Evolutionary conservation across 345 rosid genomes (phyloP).

Genomic region (Aurinia saxatilis): DNA sequence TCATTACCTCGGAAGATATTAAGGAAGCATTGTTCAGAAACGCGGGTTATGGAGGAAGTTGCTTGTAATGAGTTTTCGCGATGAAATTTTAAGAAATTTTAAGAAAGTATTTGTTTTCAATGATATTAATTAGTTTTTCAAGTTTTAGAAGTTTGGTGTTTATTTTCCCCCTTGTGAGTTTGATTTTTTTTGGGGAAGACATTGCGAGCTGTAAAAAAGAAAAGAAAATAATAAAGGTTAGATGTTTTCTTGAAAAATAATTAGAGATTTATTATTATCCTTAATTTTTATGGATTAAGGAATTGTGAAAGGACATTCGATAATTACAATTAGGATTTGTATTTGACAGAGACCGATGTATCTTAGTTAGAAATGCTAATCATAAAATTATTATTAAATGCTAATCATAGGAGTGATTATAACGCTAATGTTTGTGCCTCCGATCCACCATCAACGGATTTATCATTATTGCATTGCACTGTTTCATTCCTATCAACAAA

Average conservation of each 20-base stretch:
- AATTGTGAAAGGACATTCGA: not conserved
- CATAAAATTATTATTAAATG: slow-evolving; percentile 3
- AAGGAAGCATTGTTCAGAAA: slow-evolving; percentile 79
- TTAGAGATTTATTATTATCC: not conserved
- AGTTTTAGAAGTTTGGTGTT: not conserved
- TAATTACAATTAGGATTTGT: slow-evolving; percentile 17
- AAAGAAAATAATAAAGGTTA: not conserved
- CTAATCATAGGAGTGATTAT: slow-evolving; percentile 17
- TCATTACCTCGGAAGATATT: slow-evolving; percentile 59
- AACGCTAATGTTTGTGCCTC: not conserved
- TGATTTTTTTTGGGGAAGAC: not conserved
- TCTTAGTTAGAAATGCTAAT: slow-evolving; percentile 3
- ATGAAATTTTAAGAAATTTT: slow-evolving; percentile 2
- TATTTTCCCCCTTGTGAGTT: not conserved
- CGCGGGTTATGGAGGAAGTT: slow-evolving; percentile 97
- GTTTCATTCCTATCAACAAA: not conserved
- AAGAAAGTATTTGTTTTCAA: not conserved
- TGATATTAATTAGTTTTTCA: not conserved
- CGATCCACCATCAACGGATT: not conserved
- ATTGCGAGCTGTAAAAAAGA: slow-evolving; percentile 18
- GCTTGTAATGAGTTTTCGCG: slow-evolving; percentile 27
- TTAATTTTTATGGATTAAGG: not conserved
- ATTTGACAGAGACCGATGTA: slow-evolving; percentile 11
- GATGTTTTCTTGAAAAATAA: not conserved
- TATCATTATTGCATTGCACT: slow-evolving; percentile 7